Conservation (phyloP, 495 filamentous ascomycete species). For the Cairneyella variabilis region DNA sequence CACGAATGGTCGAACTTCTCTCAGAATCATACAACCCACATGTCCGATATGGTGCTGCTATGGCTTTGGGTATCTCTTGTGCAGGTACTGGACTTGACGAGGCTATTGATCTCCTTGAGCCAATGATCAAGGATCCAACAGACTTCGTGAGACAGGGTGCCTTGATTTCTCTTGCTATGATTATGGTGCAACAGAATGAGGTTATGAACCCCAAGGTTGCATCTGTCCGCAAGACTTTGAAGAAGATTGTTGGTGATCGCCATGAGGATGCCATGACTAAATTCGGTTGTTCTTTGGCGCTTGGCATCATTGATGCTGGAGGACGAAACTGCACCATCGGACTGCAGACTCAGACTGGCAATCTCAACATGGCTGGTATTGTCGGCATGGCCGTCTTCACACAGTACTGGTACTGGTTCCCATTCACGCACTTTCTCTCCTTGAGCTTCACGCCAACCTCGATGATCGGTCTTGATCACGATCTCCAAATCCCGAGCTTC, state of each 20-base stretch:
- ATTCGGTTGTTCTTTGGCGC: conserved; percentile 87
- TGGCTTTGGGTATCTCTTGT: conserved; percentile 97
- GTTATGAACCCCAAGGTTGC: conserved; percentile 89
- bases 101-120: conserved; percentile 93
- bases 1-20: conserved; percentile 97
- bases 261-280: conserved; percentile 99
- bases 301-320: conserved; percentile 98
- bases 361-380: conserved; percentile 94
- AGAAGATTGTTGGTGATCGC: conserved; percentile 88
- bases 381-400: conserved; percentile 98
- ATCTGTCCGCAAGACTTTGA: conserved; percentile 75
- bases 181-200: conserved; percentile 96
- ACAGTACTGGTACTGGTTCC: conserved; percentile 99
- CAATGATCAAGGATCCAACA: conserved; percentile 98
- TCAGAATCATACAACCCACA: conserved; percentile 99
- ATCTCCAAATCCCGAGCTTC: conserved; percentile 92
- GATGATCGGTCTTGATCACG: conserved; percentile 89
- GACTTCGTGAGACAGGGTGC: conserved; percentile 98
- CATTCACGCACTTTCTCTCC: conserved; percentile 94
- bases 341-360: conserved; percentile 94
- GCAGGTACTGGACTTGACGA: conserved; percentile 96
- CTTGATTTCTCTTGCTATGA: conserved; percentile 93
- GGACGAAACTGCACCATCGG: conserved; percentile 98
- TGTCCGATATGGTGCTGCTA: conserved; percentile 95
- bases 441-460: conserved; percentile 91